These are phyloP conservation scores for Venturia oleaginea DNA, from an alignment of 2,329 filamentous ascomycete genomes.

Conservation along the genomic window DNA sequence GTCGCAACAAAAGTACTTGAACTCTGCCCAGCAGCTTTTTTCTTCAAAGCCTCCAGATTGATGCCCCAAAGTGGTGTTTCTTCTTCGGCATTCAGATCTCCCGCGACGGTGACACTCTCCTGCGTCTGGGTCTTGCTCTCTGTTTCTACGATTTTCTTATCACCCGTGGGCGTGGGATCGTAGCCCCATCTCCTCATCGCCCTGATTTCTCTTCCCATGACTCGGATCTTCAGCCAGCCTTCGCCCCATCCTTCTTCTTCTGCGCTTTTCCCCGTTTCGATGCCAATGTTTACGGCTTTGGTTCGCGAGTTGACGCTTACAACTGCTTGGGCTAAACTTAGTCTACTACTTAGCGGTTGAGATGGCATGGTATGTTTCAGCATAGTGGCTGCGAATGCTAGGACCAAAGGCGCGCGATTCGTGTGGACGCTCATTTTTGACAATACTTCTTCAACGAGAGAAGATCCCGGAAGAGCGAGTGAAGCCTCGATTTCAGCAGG, in stretches of 20 bases:
- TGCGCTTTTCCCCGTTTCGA: slow-evolving; percentile 55
- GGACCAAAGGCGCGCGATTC: slow-evolving; percentile 71
- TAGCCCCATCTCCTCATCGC: slow-evolving; percentile 75
- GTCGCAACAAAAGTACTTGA: neutral
- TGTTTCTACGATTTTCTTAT: slow-evolving; percentile 15
- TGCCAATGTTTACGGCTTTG: slow-evolving; percentile 66
- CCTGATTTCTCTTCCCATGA: slow-evolving; percentile 64
- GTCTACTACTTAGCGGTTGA: slow-evolving; percentile 72
- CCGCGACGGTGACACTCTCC: slow-evolving; percentile 7
- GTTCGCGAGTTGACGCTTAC: slow-evolving; percentile 72
- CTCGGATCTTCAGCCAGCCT: slow-evolving; percentile 62
- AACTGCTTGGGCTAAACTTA: slow-evolving; percentile 76
- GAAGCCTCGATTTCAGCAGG: slow-evolving; percentile 55
- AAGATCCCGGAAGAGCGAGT: slow-evolving; percentile 47
- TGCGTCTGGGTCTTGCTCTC: slow-evolving; percentile 19
- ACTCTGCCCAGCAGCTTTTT: slow-evolving; percentile 27
- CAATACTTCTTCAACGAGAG: slow-evolving; percentile 51
- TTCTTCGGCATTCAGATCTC: slow-evolving; percentile 18
- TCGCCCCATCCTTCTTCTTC: slow-evolving; percentile 65
- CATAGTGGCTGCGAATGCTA: slow-evolving; percentile 68
- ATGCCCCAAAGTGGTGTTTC: slow-evolving; percentile 49
- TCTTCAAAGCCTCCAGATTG: slow-evolving; percentile 47
- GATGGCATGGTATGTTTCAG: slow-evolving; percentile 75
- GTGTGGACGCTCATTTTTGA: slow-evolving; percentile 53
- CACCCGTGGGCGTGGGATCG: slow-evolving; percentile 23